Evolutionary conservation across 176 grass and related monocot species (phyloP).

Genomic region (Stipa capillata): DNA sequence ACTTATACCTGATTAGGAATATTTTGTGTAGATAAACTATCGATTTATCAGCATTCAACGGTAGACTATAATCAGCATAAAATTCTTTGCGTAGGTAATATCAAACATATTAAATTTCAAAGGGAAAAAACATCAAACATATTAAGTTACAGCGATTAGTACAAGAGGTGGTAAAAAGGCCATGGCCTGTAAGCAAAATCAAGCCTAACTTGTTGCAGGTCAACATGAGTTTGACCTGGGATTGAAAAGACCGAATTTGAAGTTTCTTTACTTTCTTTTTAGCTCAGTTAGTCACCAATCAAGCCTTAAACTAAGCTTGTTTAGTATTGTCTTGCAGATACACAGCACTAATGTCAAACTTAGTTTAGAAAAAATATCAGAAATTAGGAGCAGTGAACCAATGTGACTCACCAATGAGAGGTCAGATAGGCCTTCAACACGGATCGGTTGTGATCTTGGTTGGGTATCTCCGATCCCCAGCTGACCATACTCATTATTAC

Average conservation of each 20-base stretch:
- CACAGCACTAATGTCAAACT: not conserved
- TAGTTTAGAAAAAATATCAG: not conserved
- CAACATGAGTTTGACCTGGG: not conserved
- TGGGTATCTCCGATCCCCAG: conserved; percentile 91
- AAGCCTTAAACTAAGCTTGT: not conserved
- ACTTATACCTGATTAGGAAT: not conserved
- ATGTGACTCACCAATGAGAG: conserved; percentile 55
- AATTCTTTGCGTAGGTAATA: not conserved
- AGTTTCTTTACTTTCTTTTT: not conserved
- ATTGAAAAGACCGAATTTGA: not conserved
- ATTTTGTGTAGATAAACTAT: conserved; percentile 2
- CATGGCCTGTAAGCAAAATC: not conserved
- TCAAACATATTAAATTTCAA: not conserved
- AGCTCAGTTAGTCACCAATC: not conserved
- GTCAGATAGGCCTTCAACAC: conserved; percentile 63
- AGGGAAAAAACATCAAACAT: not conserved
- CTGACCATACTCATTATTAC: conserved; percentile 96
- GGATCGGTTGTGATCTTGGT: conserved; percentile 79
- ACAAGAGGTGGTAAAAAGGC: not conserved
- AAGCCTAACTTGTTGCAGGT: not conserved
- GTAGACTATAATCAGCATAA: not conserved
- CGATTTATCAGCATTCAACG: not conserved
- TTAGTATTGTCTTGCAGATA: not conserved
- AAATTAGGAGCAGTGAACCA: conserved; percentile 3
- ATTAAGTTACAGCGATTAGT: not conserved